A percentile compares a stretch with the other conserved stretches of the same genome.
phyloP scores from a whole-genome alignment of 768 basidiomycete species.

The Suillus clintonianus region DNA sequence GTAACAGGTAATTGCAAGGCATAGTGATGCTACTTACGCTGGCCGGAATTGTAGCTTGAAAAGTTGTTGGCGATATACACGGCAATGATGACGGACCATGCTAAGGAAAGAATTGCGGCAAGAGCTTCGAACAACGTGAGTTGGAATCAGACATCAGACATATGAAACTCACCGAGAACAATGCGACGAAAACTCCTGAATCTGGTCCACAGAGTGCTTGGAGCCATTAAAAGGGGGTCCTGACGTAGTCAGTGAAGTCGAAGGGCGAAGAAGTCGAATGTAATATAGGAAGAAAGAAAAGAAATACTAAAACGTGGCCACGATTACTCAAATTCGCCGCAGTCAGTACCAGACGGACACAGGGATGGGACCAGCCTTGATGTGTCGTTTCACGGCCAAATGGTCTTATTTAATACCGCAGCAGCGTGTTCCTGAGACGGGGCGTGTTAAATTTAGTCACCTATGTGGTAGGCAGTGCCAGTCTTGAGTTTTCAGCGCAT shows the following conservation, averaged over 20 bases:
- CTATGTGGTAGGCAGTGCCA: constrained; percentile 2
- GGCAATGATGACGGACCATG: constrained; percentile 34
- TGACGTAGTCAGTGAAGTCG: constrained; percentile 7
- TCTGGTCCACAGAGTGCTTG: constrained; percentile 29
- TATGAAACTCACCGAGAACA: constrained; percentile 34
- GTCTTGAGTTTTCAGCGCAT: constrained; percentile 9
- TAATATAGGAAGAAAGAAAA: not conserved
- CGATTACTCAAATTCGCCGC: constrained; percentile 11
- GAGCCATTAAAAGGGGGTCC: constrained; percentile 16
- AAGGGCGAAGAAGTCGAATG: constrained; percentile 4
- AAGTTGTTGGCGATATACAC: constrained; percentile 39
- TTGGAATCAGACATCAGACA: not conserved
- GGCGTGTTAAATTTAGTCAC: constrained; percentile 4
- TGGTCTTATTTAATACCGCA: not conserved
- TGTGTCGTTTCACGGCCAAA: not conserved
- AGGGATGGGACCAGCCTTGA: constrained; percentile 8
- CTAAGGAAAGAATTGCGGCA: constrained; percentile 33
- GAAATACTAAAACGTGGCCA: not conserved
- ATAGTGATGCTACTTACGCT: constrained; percentile 29
- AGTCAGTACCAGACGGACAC: constrained; percentile 10
- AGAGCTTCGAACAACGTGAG: constrained; percentile 24
- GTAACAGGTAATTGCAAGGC: not conserved
- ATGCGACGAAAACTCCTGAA: constrained; percentile 36
- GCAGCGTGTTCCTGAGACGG: not conserved
- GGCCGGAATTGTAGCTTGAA: constrained; percentile 30